A percentile compares a stretch with the other conserved stretches of the same genome.
Evolutionary conservation across 2,329 filamentous ascomycete species (phyloP).

Genomic region (Sclerotinia trifoliorum): DNA sequence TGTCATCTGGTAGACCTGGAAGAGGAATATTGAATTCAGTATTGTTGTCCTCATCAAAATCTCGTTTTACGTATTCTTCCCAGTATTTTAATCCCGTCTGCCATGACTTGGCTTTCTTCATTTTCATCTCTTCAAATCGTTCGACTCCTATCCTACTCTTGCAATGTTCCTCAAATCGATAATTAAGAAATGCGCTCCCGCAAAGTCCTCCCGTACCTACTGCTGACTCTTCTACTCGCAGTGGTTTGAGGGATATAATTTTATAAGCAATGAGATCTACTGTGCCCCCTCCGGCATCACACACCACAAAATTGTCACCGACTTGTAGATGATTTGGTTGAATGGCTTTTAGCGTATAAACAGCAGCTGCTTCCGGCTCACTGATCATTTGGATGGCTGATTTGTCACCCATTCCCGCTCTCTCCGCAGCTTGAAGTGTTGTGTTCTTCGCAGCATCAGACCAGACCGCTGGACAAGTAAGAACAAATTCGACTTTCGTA

Average conservation of each 20-base stretch:
- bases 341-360: slow-evolving; percentile 77
- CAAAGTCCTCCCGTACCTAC: slow-evolving; percentile 77
- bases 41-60: slow-evolving; percentile 77
- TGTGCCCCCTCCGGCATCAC: slow-evolving; percentile 57
- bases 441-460: slow-evolving; percentile 83
- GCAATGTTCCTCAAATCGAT: slow-evolving; percentile 77
- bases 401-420: slow-evolving; percentile 72
- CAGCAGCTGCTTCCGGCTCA: slow-evolving; percentile 76
- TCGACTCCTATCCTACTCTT: slow-evolving; percentile 63
- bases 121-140: slow-evolving; percentile 71
- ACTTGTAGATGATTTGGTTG: slow-evolving; percentile 71
- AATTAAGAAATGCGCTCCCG: slow-evolving; percentile 77
- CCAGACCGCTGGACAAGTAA: slow-evolving; percentile 83
- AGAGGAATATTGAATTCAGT: slow-evolving; percentile 78
- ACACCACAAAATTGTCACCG: slow-evolving; percentile 60
- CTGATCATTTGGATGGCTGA: slow-evolving; percentile 75
- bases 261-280: slow-evolving; percentile 81
- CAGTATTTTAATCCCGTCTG: slow-evolving; percentile 77
- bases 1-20: slow-evolving; percentile 72
- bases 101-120: slow-evolving; percentile 77
- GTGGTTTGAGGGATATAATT: slow-evolving; percentile 68
- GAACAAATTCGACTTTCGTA: slow-evolving; percentile 73
- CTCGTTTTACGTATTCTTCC: slow-evolving; percentile 81
- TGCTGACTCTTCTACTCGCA: slow-evolving; percentile 74
- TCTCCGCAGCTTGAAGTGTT: slow-evolving; percentile 72